phyloP scores from a whole-genome alignment of 768 basidiomycete species.

The Lentinula aciculospora region DNA sequence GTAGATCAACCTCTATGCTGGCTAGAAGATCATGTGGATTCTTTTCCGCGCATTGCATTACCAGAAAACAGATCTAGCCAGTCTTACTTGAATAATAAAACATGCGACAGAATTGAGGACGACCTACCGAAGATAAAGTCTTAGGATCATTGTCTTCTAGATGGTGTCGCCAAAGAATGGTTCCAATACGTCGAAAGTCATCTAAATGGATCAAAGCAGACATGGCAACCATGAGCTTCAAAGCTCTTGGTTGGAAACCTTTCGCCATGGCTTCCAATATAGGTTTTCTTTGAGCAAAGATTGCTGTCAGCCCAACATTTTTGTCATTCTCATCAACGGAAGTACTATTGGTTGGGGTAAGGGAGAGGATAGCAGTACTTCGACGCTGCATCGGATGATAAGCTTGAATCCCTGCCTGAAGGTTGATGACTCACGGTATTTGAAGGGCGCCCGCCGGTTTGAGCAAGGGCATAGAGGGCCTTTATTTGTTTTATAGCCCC shows the following conservation, averaged over 20 bases:
- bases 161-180: slow-evolving; percentile 53
- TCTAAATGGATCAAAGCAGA: slow-evolving; percentile 45
- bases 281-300: slow-evolving; percentile 29
- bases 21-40: slow-evolving; percentile 39
- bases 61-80: slow-evolving; percentile 51
- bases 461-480: slow-evolving; percentile 46
- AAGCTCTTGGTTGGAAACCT: slow-evolving; percentile 38
- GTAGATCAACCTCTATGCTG: slow-evolving; percentile 48
- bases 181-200: slow-evolving; percentile 47
- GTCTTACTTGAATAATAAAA: neutral
- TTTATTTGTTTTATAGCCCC: slow-evolving; percentile 37
- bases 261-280: slow-evolving; percentile 39
- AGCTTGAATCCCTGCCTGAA: neutral
- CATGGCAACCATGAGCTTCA: slow-evolving; percentile 60
- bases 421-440: slow-evolving; percentile 31
- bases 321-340: slow-evolving; percentile 3
- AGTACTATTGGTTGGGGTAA: slow-evolving; percentile 1
- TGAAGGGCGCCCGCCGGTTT: slow-evolving; percentile 36
- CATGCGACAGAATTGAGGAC: neutral
- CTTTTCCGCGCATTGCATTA: slow-evolving; percentile 74
- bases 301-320: slow-evolving; percentile 25
- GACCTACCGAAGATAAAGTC: slow-evolving; percentile 45
- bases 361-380: slow-evolving; percentile 33
- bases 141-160: slow-evolving; percentile 36
- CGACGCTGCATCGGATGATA: slow-evolving; percentile 26